phyloP scores from a whole-genome alignment of 1,284 basidiomycete genomes.

The Marasmius fiardii region DNA sequence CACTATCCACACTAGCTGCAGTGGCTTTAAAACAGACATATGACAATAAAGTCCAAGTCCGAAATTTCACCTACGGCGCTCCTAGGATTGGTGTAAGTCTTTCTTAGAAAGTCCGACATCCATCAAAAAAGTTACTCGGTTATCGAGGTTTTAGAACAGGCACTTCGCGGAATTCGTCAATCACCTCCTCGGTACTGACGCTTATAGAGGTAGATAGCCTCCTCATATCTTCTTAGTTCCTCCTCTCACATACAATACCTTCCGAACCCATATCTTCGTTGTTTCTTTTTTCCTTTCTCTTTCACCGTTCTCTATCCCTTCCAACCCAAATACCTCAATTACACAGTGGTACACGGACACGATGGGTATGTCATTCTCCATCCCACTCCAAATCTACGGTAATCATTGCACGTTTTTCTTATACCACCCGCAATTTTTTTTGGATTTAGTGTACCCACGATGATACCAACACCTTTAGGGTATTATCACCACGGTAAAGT shows the following conservation, averaged over 20 bases:
- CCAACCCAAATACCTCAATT: background rate
- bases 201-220: constrained; percentile 27
- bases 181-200: constrained; percentile 1
- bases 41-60: constrained; percentile 19
- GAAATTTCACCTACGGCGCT: constrained; percentile 10
- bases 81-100: constrained; percentile 9
- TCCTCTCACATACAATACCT: background rate
- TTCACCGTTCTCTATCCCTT: constrained; percentile 1
- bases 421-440: background rate
- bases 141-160: constrained; percentile 6
- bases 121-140: background rate
- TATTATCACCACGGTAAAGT: constrained; percentile 42
- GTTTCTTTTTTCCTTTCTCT: background rate
- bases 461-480: constrained; percentile 25
- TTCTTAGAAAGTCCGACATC: background rate
- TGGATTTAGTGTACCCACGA: constrained; percentile 24
- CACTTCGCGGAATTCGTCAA: constrained; percentile 17
- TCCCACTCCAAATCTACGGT: background rate
- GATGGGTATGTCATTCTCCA: constrained; percentile 32
- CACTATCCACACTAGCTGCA: constrained; percentile 41
- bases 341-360: constrained; percentile 39
- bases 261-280: background rate
- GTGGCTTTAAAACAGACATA: constrained; percentile 38
- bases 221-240: background rate
- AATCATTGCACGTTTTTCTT: background rate